Evolutionary conservation across 306 rosid species (phyloP).

Genomic region (Dryas octopetala): DNA sequence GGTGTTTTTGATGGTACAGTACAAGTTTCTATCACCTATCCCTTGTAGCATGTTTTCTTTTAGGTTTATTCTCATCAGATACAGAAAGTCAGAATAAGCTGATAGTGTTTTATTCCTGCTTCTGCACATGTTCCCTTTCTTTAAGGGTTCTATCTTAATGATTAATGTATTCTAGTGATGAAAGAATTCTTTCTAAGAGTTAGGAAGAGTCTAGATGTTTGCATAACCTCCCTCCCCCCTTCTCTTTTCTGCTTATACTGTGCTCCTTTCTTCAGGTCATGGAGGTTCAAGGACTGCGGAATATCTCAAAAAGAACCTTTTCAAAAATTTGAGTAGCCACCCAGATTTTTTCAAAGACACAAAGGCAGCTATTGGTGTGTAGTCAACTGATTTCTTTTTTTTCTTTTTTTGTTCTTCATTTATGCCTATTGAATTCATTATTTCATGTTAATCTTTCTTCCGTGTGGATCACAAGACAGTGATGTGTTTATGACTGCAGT

Average conservation of each 20-base stretch:
- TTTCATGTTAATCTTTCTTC: slow-evolving; percentile 15
- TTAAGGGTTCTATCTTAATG: background rate
- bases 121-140: background rate
- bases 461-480: slow-evolving; percentile 25
- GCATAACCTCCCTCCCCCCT: slow-evolving; percentile 1
- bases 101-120: slow-evolving; percentile 14
- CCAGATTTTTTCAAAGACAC: slow-evolving; percentile 76
- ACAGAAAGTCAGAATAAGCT: background rate
- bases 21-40: slow-evolving; percentile 16
- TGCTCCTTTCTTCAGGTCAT: slow-evolving; percentile 53
- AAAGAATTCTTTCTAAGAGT: background rate
- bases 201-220: slow-evolving; percentile 7
- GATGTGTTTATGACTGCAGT: slow-evolving; percentile 42
- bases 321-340: slow-evolving; percentile 73
- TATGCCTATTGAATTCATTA: background rate
- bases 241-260: slow-evolving; percentile 9
- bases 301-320: slow-evolving; percentile 72
- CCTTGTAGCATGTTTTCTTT: background rate
- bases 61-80: background rate
- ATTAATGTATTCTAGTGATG: background rate
- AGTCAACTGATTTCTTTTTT: slow-evolving; percentile 9
- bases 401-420: background rate
- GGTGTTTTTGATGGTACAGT: slow-evolving; percentile 90
- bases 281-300: slow-evolving; percentile 91
- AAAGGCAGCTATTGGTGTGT: slow-evolving; percentile 75